phyloP scores from a whole-genome alignment of 129 eudicot genomes.

The carrot (Daucus carota) region DH1_v3.0 NC_030384.2:22077501-22078000 shows the following conservation, averaged over 20 bases:
- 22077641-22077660: neutral
- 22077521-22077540: no score
- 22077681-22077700: neutral
- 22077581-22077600: neutral
- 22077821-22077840: neutral
- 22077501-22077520: no score
- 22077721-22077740: neutral
- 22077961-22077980: no score
- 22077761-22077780: neutral
- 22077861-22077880: no score
- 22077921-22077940: no score
- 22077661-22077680: neutral
- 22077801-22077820: no score
- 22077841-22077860: neutral
- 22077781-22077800: neutral
- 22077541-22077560: no score
- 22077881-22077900: no score
- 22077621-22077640: constrained; percentile 3
- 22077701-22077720: neutral
- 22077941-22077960: no score
- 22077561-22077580: no score
- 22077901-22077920: no score
- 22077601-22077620: constrained; percentile 4
- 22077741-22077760: neutral
- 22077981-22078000: no score